Evolutionary conservation across 208 protist species (phyloP).

Genomic region (Trichomonas tenax): DNA sequence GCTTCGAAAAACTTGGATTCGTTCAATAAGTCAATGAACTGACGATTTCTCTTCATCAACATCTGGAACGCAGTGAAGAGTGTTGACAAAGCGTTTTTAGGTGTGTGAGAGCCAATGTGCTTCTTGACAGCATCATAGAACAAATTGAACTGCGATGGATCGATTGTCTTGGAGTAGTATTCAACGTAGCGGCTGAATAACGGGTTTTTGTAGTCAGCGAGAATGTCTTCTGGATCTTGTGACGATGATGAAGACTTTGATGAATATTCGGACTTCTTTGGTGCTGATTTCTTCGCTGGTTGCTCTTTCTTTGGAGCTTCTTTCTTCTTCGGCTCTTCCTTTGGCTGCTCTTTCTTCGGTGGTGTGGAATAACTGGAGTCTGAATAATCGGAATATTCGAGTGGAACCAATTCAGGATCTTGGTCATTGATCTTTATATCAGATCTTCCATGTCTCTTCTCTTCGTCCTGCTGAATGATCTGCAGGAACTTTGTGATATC

Average conservation of each 20-base stretch:
- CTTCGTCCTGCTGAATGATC: not conserved
- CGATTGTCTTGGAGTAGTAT: not conserved
- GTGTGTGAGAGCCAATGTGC: not conserved
- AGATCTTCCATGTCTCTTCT: not conserved
- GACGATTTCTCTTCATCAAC: not conserved
- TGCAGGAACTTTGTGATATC: not conserved
- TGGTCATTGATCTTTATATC: not conserved
- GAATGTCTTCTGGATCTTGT: not conserved
- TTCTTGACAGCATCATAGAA: not conserved
- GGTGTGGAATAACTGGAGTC: not conserved
- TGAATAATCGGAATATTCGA: not conserved
- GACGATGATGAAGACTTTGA: not conserved
- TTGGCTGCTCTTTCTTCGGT: not conserved
- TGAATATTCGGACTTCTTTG: not conserved
- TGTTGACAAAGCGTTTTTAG: not conserved
- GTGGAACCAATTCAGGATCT: not conserved
- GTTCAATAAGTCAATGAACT: not conserved
- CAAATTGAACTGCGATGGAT: not conserved
- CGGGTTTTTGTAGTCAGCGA: not conserved
- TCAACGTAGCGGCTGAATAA: not conserved
- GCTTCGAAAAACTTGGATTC: not conserved
- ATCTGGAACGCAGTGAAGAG: not conserved
- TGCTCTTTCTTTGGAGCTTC: not conserved
- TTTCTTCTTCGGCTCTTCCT: not conserved
- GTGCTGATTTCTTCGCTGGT: not conserved